phyloP scores from a whole-genome alignment of 495 filamentous ascomycete genomes.

The Hyaloscypha bicolor region DNA sequence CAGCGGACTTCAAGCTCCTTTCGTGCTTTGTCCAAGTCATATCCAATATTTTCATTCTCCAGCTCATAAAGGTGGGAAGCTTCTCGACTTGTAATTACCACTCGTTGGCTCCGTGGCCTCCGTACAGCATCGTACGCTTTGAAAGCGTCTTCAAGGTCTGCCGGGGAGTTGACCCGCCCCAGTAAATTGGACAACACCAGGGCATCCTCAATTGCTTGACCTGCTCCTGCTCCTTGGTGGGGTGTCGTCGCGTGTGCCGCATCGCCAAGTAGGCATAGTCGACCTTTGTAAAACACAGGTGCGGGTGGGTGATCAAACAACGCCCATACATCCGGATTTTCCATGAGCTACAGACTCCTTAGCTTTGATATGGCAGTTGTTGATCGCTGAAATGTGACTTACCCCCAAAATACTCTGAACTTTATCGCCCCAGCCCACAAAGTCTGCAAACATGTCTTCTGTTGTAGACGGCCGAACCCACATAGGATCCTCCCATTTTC shows the following conservation, averaged over 20 bases:
- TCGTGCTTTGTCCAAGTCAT: slow-evolving; percentile 46
- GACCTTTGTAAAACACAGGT: slow-evolving; percentile 38
- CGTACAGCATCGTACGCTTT: background rate
- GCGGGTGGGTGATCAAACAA: slow-evolving; percentile 10
- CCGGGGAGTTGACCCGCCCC: background rate
- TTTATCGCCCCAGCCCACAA: slow-evolving; percentile 51
- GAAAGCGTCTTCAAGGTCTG: background rate
- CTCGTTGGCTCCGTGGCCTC: background rate
- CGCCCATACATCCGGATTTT: slow-evolving; percentile 10
- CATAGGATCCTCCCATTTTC: slow-evolving; percentile 32
- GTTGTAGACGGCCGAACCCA: slow-evolving; percentile 58
- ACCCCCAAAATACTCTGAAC: slow-evolving; percentile 49
- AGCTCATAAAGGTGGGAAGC: background rate
- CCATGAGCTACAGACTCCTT: slow-evolving; percentile 30
- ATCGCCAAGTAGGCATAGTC: slow-evolving; percentile 17
- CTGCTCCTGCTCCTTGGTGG: slow-evolving; percentile 12
- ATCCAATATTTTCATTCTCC: slow-evolving; percentile 39
- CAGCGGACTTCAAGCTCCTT: slow-evolving; percentile 43
- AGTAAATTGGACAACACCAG: background rate
- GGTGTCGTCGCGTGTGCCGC: slow-evolving; percentile 13
- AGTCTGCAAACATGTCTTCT: slow-evolving; percentile 58
- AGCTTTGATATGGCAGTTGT: slow-evolving; percentile 27
- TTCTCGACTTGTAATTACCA: background rate
- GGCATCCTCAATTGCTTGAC: slow-evolving; percentile 16
- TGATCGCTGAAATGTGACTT: slow-evolving; percentile 15